Evolutionary conservation across 1,284 basidiomycete species (phyloP), one percentile per base, ranked within the genome.

Genomic region (Hypsizygus ulmarius): DNA sequence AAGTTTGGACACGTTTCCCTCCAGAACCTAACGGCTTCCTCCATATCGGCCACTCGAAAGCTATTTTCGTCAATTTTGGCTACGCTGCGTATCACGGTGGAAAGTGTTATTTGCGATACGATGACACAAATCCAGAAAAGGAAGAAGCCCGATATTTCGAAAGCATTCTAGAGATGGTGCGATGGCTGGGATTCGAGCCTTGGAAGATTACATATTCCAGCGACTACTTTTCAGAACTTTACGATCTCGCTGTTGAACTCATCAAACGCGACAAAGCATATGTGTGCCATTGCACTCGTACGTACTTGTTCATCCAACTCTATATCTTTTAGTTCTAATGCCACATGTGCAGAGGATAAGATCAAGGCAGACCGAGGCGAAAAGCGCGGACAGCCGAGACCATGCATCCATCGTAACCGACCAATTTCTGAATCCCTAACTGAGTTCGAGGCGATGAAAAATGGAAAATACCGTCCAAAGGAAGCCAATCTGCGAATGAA

Each of bases 121-220:
- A 99, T 65, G 97, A 99, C 69, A 99, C 97, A 32, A 99, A 99
- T 68, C 97, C 97, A 0, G 93, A 97, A 69, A 93, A 93, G 40
- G 97, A 99, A 67, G 97, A 99, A 70, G 93, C 84, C 36, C 77
- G 84, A 56, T 99, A 97, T 70, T 97, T 99, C 63, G 93, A 96
- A 66, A 96, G 91, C 53, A 98, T 99, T 47, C 73, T 99, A 60
- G 95, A 98, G 70, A 93, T 88, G 55, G 81, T 99, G 39, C 81
- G 95, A 55, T 99, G 97, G 97, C 79, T 99, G 21, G 97, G 97
- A 1, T 99, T 86, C 61, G 95, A 99, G 67, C 97, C 97, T 4
- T 98, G 91, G 90, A 93, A 93, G 70, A 94, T 99, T 72, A 99
- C 97, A 10, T 99, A 99, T 70, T 98, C 96, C 43, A 96, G 93